These are phyloP conservation scores for Sonneratia alba DNA, from an alignment of 345 rosid species.

Conservation along the genomic window DNA sequence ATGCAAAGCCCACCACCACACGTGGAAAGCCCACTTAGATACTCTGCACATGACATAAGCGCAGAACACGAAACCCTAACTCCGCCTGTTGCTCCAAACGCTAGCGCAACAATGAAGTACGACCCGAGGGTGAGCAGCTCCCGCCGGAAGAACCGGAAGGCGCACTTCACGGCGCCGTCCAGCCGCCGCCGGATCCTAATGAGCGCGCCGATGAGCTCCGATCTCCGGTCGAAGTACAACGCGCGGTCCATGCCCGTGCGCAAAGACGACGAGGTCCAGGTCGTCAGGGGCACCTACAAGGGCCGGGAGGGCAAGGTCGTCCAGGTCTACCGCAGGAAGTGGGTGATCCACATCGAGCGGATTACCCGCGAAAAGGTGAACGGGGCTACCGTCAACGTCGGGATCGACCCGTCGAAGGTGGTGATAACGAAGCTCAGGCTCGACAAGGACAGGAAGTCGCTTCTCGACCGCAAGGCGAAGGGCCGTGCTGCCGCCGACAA, in stretches of 20 bases:
- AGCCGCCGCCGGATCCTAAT: constrained; percentile 16
- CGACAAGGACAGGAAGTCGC: constrained; percentile 17
- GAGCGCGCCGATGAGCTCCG: constrained; percentile 18
- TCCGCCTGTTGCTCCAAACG: not conserved
- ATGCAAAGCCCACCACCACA: not conserved
- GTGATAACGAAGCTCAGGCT: constrained; percentile 11
- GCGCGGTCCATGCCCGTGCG: constrained; percentile 18
- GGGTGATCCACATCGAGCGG: constrained; percentile 22
- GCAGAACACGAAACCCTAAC: not conserved
- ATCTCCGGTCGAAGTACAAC: constrained; percentile 10
- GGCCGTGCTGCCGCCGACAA: constrained; percentile 17
- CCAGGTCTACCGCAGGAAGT: constrained; percentile 15
- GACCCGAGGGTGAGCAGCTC: constrained; percentile 17
- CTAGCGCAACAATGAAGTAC: constrained; percentile 11
- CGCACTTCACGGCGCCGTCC: constrained; percentile 18
- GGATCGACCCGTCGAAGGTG: constrained; percentile 15
- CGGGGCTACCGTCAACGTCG: constrained; percentile 15
- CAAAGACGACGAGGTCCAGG: constrained; percentile 20
- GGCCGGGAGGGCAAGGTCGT: constrained; percentile 20
- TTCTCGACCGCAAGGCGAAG: constrained; percentile 14
- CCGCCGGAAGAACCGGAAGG: constrained; percentile 22
- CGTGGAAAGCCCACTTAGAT: too few species aligned
- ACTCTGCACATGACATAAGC: not conserved
- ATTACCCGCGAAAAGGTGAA: constrained; percentile 17
- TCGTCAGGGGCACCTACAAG: constrained; percentile 17